A percentile compares a stretch with the other conserved stretches of the same genome.
These are phyloP conservation scores for Vanrija sp. DNA, from an alignment of 1,284 basidiomycete species.

Conservation along the genomic window DNA sequence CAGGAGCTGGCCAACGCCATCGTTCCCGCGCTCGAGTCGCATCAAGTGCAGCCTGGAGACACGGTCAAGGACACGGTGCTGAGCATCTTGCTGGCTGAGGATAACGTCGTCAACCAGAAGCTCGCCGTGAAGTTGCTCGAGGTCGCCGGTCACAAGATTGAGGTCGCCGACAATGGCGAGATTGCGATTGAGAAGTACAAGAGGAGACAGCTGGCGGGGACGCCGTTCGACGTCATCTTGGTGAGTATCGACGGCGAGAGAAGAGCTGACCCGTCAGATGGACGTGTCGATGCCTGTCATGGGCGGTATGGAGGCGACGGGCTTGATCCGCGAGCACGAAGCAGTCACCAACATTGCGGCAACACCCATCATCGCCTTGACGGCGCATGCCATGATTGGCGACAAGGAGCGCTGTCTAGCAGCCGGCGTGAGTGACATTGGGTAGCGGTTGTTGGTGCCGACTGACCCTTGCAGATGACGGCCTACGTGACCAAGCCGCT, in stretches of 20 bases:
- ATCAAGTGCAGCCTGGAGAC: slow-evolving; percentile 76
- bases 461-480: slow-evolving; percentile 11
- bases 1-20: slow-evolving; percentile 90
- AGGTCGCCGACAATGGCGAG: slow-evolving; percentile 96
- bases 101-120: slow-evolving; percentile 92
- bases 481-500: slow-evolving; percentile 24
- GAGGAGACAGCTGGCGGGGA: slow-evolving; percentile 38
- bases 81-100: slow-evolving; percentile 94
- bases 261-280: slow-evolving; percentile 60
- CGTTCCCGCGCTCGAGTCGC: slow-evolving; percentile 89
- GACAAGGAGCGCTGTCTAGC: slow-evolving; percentile 88
- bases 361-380: slow-evolving; percentile 92
- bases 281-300: slow-evolving; percentile 96
- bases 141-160: slow-evolving; percentile 91
- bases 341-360: slow-evolving; percentile 64
- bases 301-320: slow-evolving; percentile 55
- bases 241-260: slow-evolving; percentile 51
- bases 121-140: slow-evolving; percentile 94
- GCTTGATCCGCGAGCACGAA: slow-evolving; percentile 63
- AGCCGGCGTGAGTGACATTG: slow-evolving; percentile 58
- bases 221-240: slow-evolving; percentile 80
- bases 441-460: too few relatives aligned
- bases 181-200: slow-evolving; percentile 49
- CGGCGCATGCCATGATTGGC: slow-evolving; percentile 76
- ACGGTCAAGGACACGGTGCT: slow-evolving; percentile 78